Base-by-base conservation (phyloP, 164 flowering plant species). In the Santalum album region DNA sequence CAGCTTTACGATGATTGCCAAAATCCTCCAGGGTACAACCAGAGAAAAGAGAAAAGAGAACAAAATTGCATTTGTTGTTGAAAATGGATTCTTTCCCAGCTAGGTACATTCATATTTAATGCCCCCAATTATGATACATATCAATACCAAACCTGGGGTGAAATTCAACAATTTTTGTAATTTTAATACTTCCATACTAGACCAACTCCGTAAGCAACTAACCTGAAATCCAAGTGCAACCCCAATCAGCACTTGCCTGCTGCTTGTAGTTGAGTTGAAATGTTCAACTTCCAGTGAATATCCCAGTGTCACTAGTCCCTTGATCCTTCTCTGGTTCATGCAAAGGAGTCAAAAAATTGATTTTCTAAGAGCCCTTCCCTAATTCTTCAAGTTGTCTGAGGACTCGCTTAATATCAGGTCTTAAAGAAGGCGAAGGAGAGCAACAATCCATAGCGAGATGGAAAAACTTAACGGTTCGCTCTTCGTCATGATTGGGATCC, bases 401-500 rank as follows among this genome's bases (percentile, higher is more conserved):
- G 11, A 90, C 70, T 72, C 84, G 95, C 60, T 73, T 84, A 48
- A 67, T 70, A 39, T 59, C 66, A 1, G 97, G 97, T 64, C 99
- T 78, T 45, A 90, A 77, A 34, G 83, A 65, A 25, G 95, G 86
- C 1, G 95, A 81, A 35, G 92, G 87, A 24, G 97, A 85, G 63
- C 99, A 94, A 66, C 97, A 90, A 60, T 88, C 73, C 83, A 87
- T 82, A 0, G 96, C 95, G 22, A 94, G 84, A 68, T 80, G 88
- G 67, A 89, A 80, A 61, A 73, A 80, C 63, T 69, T 69, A 57
- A 87, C 76, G 53, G 87, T 56, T 20, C 64, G 52, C 42, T 87
- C 88, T 70, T 82, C 86, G 7, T 72, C 71, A 19, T 50, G 59
- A 29, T 56, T 61, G 57, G 56, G 68, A 36, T 69, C 53, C 23